These are phyloP conservation scores for Daldinia vernicosa DNA, from an alignment of 495 filamentous ascomycete genomes.

Conservation along the genomic window DNA sequence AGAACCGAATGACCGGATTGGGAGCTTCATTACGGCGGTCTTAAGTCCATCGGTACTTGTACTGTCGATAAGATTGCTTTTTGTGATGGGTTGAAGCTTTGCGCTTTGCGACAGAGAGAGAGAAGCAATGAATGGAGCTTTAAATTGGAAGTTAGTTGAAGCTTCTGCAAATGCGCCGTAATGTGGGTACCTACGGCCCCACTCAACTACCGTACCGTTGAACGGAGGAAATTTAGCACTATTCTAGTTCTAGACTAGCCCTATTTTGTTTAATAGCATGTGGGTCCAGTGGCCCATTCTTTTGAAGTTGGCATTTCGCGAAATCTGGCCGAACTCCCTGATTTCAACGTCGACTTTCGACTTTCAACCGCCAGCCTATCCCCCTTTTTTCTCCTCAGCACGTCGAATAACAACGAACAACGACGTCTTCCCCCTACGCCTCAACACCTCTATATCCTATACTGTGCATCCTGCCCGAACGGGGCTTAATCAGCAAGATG, in stretches of 20 bases:
- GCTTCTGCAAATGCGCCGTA: conserved; percentile 31
- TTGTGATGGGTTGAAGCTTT: conserved; percentile 6
- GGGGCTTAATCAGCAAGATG: conserved; percentile 65
- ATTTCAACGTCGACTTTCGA: conserved; percentile 68
- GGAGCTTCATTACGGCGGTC: conserved; percentile 46
- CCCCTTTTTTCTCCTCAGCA: conserved; percentile 65
- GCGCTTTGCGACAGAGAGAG: conserved; percentile 4
- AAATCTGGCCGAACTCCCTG: conserved; percentile 54
- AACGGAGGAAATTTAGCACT: not conserved
- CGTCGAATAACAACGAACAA: not conserved
- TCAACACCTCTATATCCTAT: not conserved
- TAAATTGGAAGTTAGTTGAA: conserved; percentile 15
- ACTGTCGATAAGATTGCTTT: not conserved
- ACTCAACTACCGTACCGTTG: not conserved
- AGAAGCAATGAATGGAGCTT: conserved; percentile 1
- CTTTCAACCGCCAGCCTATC: conserved; percentile 53
- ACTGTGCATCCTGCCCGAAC: not conserved
- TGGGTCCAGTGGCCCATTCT: conserved; percentile 14
- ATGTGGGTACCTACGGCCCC: conserved; percentile 18
- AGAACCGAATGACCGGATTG: conserved; percentile 34
- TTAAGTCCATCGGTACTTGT: conserved; percentile 30
- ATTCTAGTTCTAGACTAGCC: conserved; percentile 16
- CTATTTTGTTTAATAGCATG: conserved; percentile 8
- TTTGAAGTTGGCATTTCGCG: conserved; percentile 41
- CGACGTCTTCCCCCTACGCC: not conserved